These are phyloP conservation scores for Peronospora destructor DNA, from an alignment of 352 stramenopile species.

Conservation along the genomic window DNA sequence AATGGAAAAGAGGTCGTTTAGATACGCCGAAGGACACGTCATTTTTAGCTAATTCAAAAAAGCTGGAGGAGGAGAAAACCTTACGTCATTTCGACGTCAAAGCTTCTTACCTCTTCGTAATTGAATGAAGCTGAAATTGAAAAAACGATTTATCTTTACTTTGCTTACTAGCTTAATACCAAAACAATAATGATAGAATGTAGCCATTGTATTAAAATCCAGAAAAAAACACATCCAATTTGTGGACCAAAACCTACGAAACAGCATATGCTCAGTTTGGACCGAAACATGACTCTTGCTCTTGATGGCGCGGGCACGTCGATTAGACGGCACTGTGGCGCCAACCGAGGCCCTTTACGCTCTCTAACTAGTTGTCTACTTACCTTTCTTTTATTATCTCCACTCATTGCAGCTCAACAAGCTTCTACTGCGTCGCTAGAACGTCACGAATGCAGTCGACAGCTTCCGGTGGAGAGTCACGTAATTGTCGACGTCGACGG, in stretches of 20 bases:
- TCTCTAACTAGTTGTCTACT: conserved; percentile 5
- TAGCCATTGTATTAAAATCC: too few species aligned
- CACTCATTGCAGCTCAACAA: conserved; percentile 6
- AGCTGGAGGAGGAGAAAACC: conserved; percentile 17
- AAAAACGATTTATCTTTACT: conserved; percentile 12
- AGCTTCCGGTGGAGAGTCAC: conserved; percentile 15
- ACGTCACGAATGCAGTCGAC: conserved; percentile 5
- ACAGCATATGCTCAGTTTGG: background rate
- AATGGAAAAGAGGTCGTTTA: conserved; percentile 39
- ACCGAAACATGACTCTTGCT: conserved; percentile 13
- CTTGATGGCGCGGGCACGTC: conserved; percentile 5
- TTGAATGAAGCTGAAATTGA: conserved; percentile 61
- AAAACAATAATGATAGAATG: too few species aligned
- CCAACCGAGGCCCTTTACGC: conserved; percentile 2
- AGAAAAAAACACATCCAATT: too few species aligned
- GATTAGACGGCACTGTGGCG: conserved; percentile 7
- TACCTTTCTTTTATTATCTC: conserved; percentile 14
- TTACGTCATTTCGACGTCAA: conserved; percentile 9
- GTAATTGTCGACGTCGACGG: conserved; percentile 16
- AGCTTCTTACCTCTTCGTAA: conserved; percentile 22
- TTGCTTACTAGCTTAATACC: too few species aligned
- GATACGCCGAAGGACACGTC: conserved; percentile 57
- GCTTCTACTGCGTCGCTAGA: conserved; percentile 1
- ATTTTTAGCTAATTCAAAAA: conserved; percentile 24
- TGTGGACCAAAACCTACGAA: too few species aligned